These are phyloP conservation scores for Penicillium sp. DNA, from an alignment of 2,329 filamentous ascomycete species.

Conservation along the genomic window DNA sequence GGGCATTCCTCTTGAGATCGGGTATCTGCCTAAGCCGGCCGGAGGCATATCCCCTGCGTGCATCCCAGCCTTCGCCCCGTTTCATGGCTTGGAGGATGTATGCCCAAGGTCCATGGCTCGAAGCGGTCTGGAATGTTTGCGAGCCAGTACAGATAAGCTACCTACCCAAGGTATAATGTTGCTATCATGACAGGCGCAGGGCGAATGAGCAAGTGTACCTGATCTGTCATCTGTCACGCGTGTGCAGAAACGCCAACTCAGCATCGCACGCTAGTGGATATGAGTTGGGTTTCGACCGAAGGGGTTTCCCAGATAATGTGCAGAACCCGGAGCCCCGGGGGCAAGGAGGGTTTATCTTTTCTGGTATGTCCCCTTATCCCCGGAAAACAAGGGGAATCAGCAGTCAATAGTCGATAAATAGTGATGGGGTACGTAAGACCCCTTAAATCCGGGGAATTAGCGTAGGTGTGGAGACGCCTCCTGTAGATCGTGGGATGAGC, in stretches of 20 bases:
- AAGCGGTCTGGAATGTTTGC: not conserved
- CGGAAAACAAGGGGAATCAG: not conserved
- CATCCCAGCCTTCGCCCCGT: not conserved
- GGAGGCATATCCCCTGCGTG: not conserved
- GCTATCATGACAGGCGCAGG: not conserved
- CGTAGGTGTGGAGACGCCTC: not conserved
- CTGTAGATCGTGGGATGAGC: not conserved
- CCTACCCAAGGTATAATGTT: not conserved
- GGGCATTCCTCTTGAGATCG: not conserved
- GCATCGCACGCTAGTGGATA: not conserved
- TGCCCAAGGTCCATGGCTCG: not conserved
- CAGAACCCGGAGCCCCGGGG: not conserved
- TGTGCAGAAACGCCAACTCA: not conserved
- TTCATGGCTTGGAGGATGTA: not conserved
- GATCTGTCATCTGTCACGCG: not conserved
- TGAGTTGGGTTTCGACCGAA: not conserved
- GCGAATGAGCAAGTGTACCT: not conserved
- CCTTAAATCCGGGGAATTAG: constrained; percentile 18
- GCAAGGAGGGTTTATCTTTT: not conserved
- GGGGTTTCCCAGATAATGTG: not conserved
- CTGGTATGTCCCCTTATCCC: constrained; percentile 5
- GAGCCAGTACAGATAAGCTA: not conserved
- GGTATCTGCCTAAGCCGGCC: not conserved
- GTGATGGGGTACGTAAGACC: constrained; percentile 4
- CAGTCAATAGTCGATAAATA: constrained; percentile 3